Conservation (phyloP, 768 basidiomycete species). For the Pisolithus marmoratus region DNA sequence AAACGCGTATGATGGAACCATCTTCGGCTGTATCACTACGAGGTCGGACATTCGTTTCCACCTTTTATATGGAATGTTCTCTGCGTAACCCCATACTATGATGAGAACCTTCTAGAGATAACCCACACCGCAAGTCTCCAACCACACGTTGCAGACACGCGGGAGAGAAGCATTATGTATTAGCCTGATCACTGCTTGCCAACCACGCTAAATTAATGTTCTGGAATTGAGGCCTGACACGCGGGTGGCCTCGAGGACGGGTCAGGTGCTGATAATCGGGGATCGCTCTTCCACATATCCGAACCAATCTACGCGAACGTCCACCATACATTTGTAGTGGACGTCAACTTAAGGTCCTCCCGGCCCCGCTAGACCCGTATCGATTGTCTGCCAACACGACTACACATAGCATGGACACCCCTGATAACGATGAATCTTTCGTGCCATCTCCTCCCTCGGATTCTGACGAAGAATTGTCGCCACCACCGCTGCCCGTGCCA, state of each 20-base stretch:
- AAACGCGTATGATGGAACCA: too few relatives aligned
- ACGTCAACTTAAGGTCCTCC: neutral
- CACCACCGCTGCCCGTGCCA: slow-evolving; percentile 7
- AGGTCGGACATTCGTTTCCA: neutral
- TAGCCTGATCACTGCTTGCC: slow-evolving; percentile 18
- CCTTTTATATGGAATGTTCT: slow-evolving; percentile 4
- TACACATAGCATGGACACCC: slow-evolving; percentile 18
- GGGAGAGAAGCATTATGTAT: slow-evolving; percentile 1
- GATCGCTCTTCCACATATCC: neutral
- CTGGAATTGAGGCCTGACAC: slow-evolving; percentile 3
- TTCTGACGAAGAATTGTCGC: slow-evolving; percentile 22
- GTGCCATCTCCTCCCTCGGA: slow-evolving; percentile 4
- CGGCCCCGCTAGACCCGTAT: slow-evolving; percentile 5
- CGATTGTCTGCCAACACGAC: neutral
- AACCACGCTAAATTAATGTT: neutral
- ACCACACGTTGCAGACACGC: slow-evolving; percentile 22
- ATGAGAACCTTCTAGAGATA: slow-evolving; percentile 4
- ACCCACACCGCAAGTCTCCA: slow-evolving; percentile 6
- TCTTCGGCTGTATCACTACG: neutral
- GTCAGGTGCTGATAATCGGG: slow-evolving; percentile 5
- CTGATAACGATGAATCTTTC: slow-evolving; percentile 23
- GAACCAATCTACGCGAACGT: neutral
- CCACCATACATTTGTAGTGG: neutral
- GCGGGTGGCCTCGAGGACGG: slow-evolving; percentile 10
- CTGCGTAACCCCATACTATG: slow-evolving; percentile 7